Base-by-base conservation (phyloP, 1,284 basidiomycete genomes). In the Apiotrichum akiyoshidainum region DNA sequence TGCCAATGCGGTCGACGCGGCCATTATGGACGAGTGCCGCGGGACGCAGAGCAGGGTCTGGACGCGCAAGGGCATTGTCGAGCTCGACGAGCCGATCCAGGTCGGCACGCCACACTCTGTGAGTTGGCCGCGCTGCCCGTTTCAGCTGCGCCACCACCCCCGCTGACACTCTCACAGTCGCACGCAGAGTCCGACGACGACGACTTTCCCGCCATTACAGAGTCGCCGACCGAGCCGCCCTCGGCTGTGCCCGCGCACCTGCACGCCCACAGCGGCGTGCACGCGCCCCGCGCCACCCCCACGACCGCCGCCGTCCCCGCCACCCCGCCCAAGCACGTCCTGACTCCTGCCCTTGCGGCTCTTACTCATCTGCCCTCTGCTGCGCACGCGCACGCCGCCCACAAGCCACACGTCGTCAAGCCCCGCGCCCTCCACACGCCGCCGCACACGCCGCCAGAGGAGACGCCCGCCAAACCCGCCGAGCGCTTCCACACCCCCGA, bases 1-100 rank as follows among this genome's bases (percentile, higher is more conserved):
- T 22, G 52, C 52, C 9, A 33, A 37, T 17, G 46, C 46, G 1
- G 42, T 58, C 34, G 57, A 58, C 47, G 41, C 40, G 14, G 46
- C 52, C 7, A 54, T 58, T 33, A 45, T 58, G n/a, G 57, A 58
- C 47, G 57, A 54, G 47, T 58, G 57, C 47, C 46, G 47, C 13
- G 57, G 57, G 2, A 44, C 40, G 5, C 39, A 54, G 35, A 39
- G 35, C 35, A 19, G 51, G 16, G 35, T 50, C 16, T 54, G 52
- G 41, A 46, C 52, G 41, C 40, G 55, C 31, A 47, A 31, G 19
- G 48, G 48, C 14, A 39, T 50, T 8, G 21, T 50, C 34, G 48
- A 50, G 35, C 48, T 50, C 19, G 48, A 50, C 13, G 34, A 37
- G 48, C 48, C 48, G 34, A 39, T 50, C 48, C 48, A 50, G 35